Conservation (phyloP, 2,329 filamentous ascomycete genomes). For the Diaporthe amygdali region DNA sequence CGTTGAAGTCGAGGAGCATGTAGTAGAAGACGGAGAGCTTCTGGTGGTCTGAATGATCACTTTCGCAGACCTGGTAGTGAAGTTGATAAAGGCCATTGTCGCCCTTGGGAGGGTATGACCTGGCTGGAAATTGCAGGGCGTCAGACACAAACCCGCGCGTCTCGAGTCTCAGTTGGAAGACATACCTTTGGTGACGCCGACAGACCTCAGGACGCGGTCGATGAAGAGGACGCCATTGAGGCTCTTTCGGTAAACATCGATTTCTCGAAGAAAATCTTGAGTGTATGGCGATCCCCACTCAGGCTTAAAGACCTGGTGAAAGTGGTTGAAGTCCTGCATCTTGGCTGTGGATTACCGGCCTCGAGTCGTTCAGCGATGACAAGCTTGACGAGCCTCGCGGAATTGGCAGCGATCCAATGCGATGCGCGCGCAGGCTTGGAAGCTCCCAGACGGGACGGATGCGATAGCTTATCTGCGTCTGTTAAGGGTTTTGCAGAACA, state of each 20-base stretch:
- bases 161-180: conserved; percentile 24
- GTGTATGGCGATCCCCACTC: conserved; percentile 67
- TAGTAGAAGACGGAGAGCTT: conserved; percentile 87
- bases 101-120: conserved; percentile 76
- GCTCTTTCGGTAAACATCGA: conserved; percentile 69
- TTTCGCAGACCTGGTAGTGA: conserved; percentile 72
- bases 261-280: conserved; percentile 63
- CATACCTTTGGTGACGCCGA: conserved; percentile 72
- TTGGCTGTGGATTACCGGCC: conserved; percentile 16
- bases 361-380: background rate
- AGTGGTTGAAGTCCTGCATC: conserved; percentile 71
- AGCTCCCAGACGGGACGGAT: background rate
- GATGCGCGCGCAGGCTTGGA: background rate
- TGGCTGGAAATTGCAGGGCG: conserved; percentile 43
- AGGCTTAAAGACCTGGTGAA: conserved; percentile 70
- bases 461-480: background rate
- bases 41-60: conserved; percentile 71
- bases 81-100: conserved; percentile 71
- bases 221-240: conserved; percentile 78
- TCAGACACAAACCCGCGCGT: background rate
- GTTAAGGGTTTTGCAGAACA: background rate
- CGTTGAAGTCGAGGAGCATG: conserved; percentile 76
- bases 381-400: background rate
- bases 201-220: conserved; percentile 74
- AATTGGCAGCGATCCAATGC: background rate